A percentile compares a stretch with the other conserved stretches of the same genome.
phyloP scores from a whole-genome alignment of 306 rosid species.

The Trifolium repens region DNA sequence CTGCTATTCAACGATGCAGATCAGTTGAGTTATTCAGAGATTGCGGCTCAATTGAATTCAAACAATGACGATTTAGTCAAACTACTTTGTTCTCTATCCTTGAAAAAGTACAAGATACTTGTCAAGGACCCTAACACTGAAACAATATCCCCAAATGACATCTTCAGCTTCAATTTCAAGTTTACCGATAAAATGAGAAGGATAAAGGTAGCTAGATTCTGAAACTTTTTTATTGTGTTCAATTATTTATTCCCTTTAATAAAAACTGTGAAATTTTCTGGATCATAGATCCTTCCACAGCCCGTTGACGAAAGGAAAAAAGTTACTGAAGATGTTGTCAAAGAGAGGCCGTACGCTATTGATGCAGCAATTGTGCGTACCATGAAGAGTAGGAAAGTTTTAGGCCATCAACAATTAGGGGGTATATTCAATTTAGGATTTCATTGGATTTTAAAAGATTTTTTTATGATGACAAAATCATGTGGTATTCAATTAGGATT shows the following conservation, averaged over 20 bases:
- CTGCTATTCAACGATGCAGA: slow-evolving; percentile 81
- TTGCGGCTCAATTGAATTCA: slow-evolving; percentile 77
- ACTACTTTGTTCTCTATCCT: slow-evolving; percentile 79
- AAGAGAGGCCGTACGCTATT: slow-evolving; percentile 89
- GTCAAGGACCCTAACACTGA: slow-evolving; percentile 70
- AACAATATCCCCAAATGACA: slow-evolving; percentile 58
- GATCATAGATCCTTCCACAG: slow-evolving; percentile 88
- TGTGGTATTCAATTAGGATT: too few species aligned
- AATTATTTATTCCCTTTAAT: too few species aligned
- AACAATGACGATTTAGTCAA: slow-evolving; percentile 68
- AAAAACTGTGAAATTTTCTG: too few species aligned
- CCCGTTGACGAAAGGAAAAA: slow-evolving; percentile 82
- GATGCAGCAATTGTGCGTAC: slow-evolving; percentile 91
- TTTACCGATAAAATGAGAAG: slow-evolving; percentile 84
- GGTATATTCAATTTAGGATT: slow-evolving; percentile 91
- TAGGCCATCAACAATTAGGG: slow-evolving; percentile 77
- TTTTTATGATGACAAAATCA: too few species aligned
- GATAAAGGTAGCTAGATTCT: too few species aligned
- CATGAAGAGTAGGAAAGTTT: slow-evolving; percentile 80
- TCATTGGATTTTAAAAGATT: too few species aligned
- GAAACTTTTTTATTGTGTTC: too few species aligned
- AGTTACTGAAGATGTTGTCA: slow-evolving; percentile 80
- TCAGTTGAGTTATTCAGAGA: slow-evolving; percentile 75
- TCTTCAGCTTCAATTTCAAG: slow-evolving; percentile 73
- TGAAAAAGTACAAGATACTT: slow-evolving; percentile 82